Evolutionary conservation across 345 rosid species (phyloP).

Genomic region (Eucalyptus cloeziana): DNA sequence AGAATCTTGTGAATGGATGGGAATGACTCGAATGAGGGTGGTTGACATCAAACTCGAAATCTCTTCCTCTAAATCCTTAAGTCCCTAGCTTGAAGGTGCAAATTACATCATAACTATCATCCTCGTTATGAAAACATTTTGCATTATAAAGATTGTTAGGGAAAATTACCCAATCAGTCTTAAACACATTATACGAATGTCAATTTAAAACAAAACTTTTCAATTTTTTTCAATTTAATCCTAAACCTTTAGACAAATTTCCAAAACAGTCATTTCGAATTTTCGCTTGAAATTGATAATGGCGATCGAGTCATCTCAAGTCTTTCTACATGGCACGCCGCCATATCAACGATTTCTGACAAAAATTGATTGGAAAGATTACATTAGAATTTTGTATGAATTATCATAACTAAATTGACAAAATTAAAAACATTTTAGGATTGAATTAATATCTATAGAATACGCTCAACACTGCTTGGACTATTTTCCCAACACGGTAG

Average conservation of each 20-base stretch:
- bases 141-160: too few species aligned
- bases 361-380: accelerated
- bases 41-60: background rate
- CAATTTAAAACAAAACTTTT: too few species aligned
- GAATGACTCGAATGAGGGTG: background rate
- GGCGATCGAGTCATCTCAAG: too few species aligned
- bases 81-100: background rate
- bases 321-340: too few species aligned
- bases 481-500: background rate
- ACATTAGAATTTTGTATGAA: background rate
- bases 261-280: too few species aligned
- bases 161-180: background rate
- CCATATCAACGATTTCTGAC: background rate
- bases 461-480: background rate
- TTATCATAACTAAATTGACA: background rate
- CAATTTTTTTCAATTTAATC: too few species aligned
- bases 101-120: background rate
- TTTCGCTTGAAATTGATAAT: too few species aligned
- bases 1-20: background rate
- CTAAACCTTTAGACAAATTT: background rate
- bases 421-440: background rate
- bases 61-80: background rate
- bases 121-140: background rate
- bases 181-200: too few species aligned
- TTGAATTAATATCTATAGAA: background rate